Conservation (phyloP, 2,329 filamentous ascomycete genomes). For the Curvularia sp. region DNA sequence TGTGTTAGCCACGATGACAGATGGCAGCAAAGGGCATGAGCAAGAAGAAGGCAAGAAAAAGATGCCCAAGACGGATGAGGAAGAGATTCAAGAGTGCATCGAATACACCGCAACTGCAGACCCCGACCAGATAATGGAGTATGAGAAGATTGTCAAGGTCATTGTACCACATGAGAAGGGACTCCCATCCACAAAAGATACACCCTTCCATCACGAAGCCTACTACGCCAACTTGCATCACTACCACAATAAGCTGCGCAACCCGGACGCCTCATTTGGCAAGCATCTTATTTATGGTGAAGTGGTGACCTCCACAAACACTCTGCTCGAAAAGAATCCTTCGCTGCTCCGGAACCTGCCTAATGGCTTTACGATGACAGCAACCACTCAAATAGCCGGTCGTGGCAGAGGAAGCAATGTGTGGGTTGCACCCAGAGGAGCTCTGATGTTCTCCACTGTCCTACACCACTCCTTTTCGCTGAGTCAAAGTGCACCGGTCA, state of each 20-base stretch:
- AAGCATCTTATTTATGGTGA: slow-evolving; percentile 83
- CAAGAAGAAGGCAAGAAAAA: slow-evolving; percentile 36
- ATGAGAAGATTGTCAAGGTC: slow-evolving; percentile 74
- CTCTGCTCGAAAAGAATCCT: slow-evolving; percentile 90
- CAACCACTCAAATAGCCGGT: slow-evolving; percentile 86
- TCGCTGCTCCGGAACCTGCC: slow-evolving; percentile 78
- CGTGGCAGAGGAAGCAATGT: slow-evolving; percentile 90
- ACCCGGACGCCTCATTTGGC: slow-evolving; percentile 72
- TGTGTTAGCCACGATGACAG: slow-evolving; percentile 35
- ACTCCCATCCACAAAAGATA: slow-evolving; percentile 74
- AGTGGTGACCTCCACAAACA: slow-evolving; percentile 93
- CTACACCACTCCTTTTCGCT: slow-evolving; percentile 82
- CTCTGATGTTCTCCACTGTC: slow-evolving; percentile 85
- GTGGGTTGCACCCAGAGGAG: slow-evolving; percentile 89
- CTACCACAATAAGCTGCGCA: slow-evolving; percentile 67
- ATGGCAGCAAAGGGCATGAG: slow-evolving; percentile 17
- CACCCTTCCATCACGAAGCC: slow-evolving; percentile 84
- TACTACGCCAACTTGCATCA: slow-evolving; percentile 76
- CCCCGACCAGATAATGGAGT: slow-evolving; percentile 72
- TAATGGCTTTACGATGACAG: slow-evolving; percentile 84
- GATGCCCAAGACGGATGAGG: slow-evolving; percentile 36
- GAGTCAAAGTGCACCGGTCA: slow-evolving; percentile 75
- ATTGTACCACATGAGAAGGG: slow-evolving; percentile 74
- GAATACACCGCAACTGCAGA: slow-evolving; percentile 40
- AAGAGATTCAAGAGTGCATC: slow-evolving; percentile 40